Evolutionary conservation across 2,329 filamentous ascomycete species (phyloP), one percentile per base, ranked within the genome.

Genomic region (Botrytis fabae): DNA sequence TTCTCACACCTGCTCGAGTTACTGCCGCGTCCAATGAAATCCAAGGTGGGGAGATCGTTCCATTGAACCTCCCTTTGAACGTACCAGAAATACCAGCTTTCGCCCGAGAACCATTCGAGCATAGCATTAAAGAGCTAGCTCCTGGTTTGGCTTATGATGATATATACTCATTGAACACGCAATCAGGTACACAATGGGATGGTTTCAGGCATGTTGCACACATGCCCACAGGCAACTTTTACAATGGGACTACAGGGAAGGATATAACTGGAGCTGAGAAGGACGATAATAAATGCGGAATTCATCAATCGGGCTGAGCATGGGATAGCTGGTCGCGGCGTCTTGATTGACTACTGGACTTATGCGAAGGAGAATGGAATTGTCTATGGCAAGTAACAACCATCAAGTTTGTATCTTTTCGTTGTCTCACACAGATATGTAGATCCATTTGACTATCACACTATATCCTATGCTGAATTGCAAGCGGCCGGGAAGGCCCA

Each of bases 121-220:
- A 83, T 51, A 76, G 78, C 28, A 80, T 81, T 65, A 79, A 79
- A 65, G 75, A 80, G 51, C 63, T 66, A 3, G 72, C 75, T 64
- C 32, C 46, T 0, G 76, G 75, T 4, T 2, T 75, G n/a, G 79
- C 89, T 40, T 90, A 91, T 78, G 89, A 91, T 78, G 89, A 91
- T 79, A 81, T 85, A 44, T 87, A 88, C 84, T 84, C 83, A 0
- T 86, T 89, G 76, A 90, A 90, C 79, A 86, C 87, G 0, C 88
- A 89, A 79, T 84, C 84, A 12, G 87, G 86, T 54, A 87, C 85
- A 61, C 88, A 90, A 79, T 90, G 87, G 87, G 87, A 89, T 76
- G 86, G 86, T 0, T 80, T 88, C 40, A 82, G 87, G 71, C 86
- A 87, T 62, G 75, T 80, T 12, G 74, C 78, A 51, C 75, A 78